Evolutionary conservation across 1,284 basidiomycete genomes (phyloP).

Genomic region (Rhodotorula sp.): DNA sequence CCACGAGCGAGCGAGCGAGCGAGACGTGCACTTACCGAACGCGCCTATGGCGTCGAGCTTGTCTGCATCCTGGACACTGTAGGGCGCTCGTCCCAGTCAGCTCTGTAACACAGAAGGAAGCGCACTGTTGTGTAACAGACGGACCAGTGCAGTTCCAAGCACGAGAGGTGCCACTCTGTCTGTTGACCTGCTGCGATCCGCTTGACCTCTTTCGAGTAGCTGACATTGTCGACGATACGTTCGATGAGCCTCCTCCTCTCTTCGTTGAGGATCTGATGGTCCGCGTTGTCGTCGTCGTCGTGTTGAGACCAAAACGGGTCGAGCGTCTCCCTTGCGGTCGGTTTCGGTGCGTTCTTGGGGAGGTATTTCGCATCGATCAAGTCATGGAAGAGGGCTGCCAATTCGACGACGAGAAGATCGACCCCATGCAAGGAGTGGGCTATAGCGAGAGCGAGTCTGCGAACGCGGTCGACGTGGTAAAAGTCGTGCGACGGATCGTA

Average conservation of each 20-base stretch:
- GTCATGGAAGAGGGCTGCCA: constrained; percentile 85
- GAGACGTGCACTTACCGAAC: constrained; percentile 60
- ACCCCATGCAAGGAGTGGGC: constrained; percentile 27
- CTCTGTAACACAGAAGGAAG: too few relatives aligned
- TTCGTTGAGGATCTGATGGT: constrained; percentile 28
- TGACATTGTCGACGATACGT: constrained; percentile 73
- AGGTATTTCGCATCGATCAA: constrained; percentile 82
- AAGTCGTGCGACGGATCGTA: constrained; percentile 90
- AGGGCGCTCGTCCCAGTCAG: not conserved
- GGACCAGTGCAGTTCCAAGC: constrained; percentile 72
- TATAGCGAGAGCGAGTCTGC: constrained; percentile 15
- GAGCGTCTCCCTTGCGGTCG: constrained; percentile 8
- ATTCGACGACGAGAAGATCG: constrained; percentile 72
- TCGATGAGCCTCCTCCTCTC: constrained; percentile 42
- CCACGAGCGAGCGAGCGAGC: too few relatives aligned
- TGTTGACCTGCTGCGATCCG: constrained; percentile 41
- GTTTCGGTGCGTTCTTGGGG: not conserved
- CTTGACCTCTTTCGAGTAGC: constrained; percentile 80
- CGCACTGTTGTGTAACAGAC: not conserved
- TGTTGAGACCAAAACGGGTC: constrained; percentile 14
- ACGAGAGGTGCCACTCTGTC: constrained; percentile 67
- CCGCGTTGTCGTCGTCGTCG: not conserved
- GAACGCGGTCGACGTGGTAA: constrained; percentile 59
- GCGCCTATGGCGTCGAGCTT: constrained; percentile 87
- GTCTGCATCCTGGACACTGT: constrained; percentile 80